phyloP scores from a whole-genome alignment of 2,329 filamentous ascomycete species.

The Alternaria novae-zelandiae region DNA sequence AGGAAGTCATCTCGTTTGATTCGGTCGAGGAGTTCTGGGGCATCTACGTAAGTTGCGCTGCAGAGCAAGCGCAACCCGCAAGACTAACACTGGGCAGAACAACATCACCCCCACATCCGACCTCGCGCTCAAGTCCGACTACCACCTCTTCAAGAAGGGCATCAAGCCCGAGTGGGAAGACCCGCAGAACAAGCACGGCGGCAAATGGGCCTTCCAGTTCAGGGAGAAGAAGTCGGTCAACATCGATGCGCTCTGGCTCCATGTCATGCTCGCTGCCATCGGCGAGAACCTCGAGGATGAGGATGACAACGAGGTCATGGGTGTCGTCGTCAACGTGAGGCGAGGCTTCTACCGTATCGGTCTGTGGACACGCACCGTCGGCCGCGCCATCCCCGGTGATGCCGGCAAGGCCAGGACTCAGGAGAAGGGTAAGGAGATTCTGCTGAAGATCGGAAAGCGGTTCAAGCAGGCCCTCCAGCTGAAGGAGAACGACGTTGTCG shows the following conservation, averaged over 20 bases:
- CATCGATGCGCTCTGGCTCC: slow-evolving; percentile 95
- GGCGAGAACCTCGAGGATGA: slow-evolving; percentile 97
- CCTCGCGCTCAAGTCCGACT: slow-evolving; percentile 96
- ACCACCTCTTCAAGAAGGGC: slow-evolving; percentile 98
- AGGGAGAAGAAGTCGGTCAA: slow-evolving; percentile 92
- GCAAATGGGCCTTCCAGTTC: slow-evolving; percentile 98
- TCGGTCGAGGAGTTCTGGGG: slow-evolving; percentile 99
- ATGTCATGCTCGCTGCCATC: slow-evolving; percentile 95
- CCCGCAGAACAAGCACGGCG: slow-evolving; percentile 96
- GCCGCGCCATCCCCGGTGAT: slow-evolving; percentile 78
- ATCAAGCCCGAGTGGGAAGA: slow-evolving; percentile 99
- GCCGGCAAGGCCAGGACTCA: slow-evolving; percentile 77
- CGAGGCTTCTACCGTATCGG: slow-evolving; percentile 98
- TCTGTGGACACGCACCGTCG: slow-evolving; percentile 94
- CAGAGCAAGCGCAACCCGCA: background rate
- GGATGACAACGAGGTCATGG: slow-evolving; percentile 96
- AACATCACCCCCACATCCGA: slow-evolving; percentile 97
- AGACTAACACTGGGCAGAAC: slow-evolving; percentile 68
- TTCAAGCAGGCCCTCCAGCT: slow-evolving; percentile 94
- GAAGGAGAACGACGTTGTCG: slow-evolving; percentile 76
- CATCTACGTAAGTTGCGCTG: slow-evolving; percentile 78
- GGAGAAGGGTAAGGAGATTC: slow-evolving; percentile 84
- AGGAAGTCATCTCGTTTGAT: slow-evolving; percentile 98
- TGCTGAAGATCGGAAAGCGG: slow-evolving; percentile 81
- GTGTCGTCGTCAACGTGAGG: slow-evolving; percentile 97